Base-by-base conservation (phyloP, 1,284 basidiomycete species). In the Fomitopsis pinicola region DNA sequence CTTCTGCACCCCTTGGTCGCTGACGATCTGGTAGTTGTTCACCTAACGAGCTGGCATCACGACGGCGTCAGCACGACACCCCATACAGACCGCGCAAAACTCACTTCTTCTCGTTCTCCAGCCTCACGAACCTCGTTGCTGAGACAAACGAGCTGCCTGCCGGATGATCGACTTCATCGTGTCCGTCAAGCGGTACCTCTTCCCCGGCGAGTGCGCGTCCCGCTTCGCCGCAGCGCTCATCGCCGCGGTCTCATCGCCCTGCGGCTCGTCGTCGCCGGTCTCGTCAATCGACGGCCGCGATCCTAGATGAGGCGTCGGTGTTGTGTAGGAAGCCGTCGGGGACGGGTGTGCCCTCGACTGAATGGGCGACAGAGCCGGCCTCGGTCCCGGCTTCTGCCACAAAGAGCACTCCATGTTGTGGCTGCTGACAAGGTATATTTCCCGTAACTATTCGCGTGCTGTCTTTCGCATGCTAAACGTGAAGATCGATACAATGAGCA, bases 71-170 rank as follows among this genome's bases (percentile, higher is more conserved):
- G n/a, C n/a, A n/a, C n/a, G n/a, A n/a, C n/a, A n/a, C n/a, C n/a
- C n/a, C n/a, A n/a, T n/a, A n/a, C n/a, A n/a, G n/a, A n/a, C n/a
- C n/a, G n/a, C n/a, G n/a, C n/a, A n/a, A n/a, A n/a, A n/a, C n/a
- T n/a, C n/a, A 92, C 89, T 91, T 90, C 75, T 91, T 92, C 82
- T 92, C 89, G 69, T 92, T 92, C 76, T 91, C 89, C 72, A 93
- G 75, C 67, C 88, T 75, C 74, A 87, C 90, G 60, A n/a, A 85
- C 85, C 75, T 92, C 91, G 68, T 92, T 92, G 71, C 89, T 91
- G 63, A 93, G 71, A 68, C 86, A 78, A 50, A 93, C 91, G 8
- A 92, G 77, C n/a, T n/a, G n/a, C n/a, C 73, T 89, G 83, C 91
- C 91, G 92, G 64, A 92, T 83, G 55, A 85, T 82, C 35, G 73